These are phyloP conservation scores for Tetrastigma voinierianum DNA, from an alignment of 164 flowering plant species.

Conservation along the genomic window DNA sequence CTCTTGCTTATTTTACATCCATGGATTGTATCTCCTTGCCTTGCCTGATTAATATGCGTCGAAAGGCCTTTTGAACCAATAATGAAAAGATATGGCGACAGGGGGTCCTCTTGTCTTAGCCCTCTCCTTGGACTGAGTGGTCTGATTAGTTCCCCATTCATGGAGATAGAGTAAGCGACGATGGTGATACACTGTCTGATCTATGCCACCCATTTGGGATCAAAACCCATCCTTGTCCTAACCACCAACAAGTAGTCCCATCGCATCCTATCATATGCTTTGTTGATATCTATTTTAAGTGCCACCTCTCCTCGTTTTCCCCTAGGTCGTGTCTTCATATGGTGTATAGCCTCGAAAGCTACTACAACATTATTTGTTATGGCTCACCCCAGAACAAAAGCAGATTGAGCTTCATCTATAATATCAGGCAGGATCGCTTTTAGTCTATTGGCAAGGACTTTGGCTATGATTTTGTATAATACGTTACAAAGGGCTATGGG, in stretches of 20 bases:
- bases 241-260: background rate
- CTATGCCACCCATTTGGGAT: no score
- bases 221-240: background rate
- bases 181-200: background rate
- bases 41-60: background rate
- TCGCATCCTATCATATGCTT: background rate
- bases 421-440: background rate
- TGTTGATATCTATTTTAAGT: no score
- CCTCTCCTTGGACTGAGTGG: background rate
- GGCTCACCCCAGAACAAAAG: slow-evolving; percentile 4
- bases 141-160: background rate
- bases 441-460: slow-evolving; percentile 7
- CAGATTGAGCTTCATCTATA: background rate
- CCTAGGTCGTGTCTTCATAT: no score
- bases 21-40: background rate
- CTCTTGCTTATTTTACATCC: background rate
- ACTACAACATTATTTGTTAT: slow-evolving; percentile 9
- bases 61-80: background rate
- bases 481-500: slow-evolving; percentile 11
- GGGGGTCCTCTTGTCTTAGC: background rate
- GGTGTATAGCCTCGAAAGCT: no score
- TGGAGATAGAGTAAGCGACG: background rate
- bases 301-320: no score
- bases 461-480: slow-evolving; percentile 2
- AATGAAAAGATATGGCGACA: background rate